These are phyloP conservation scores for Dothistroma septosporum DNA, from an alignment of 2,329 filamentous ascomycete genomes.

Conservation along the genomic window DNA sequence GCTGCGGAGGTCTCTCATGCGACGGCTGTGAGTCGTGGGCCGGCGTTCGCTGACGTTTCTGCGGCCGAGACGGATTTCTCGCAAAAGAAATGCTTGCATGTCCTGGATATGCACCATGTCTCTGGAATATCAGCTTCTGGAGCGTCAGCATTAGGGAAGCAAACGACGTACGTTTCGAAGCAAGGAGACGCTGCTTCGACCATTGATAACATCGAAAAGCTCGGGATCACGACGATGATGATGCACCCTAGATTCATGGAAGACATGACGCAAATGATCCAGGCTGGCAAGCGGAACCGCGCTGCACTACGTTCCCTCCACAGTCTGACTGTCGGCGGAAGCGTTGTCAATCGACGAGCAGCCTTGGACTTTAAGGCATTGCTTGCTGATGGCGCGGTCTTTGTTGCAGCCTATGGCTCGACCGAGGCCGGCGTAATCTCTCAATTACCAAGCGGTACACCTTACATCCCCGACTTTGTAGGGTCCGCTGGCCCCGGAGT, in stretches of 20 bases:
- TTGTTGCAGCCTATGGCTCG: background rate
- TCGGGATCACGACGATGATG: background rate
- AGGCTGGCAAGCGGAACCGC: background rate
- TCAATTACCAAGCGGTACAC: background rate
- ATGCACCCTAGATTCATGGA: background rate
- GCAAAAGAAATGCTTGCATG: background rate
- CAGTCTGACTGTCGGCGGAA: background rate
- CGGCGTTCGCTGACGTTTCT: background rate
- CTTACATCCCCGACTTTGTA: conserved; percentile 20
- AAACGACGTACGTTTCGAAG: background rate
- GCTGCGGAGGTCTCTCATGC: conserved; percentile 2
- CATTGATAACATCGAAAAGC: background rate
- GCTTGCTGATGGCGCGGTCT: background rate
- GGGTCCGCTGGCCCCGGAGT: conserved; percentile 40
- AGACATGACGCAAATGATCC: background rate
- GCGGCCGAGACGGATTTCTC: background rate
- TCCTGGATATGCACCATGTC: conserved; percentile 3
- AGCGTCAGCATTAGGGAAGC: background rate
- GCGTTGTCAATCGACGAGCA: background rate
- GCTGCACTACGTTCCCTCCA: background rate
- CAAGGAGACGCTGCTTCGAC: background rate
- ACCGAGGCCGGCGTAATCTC: background rate
- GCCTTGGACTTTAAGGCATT: background rate
- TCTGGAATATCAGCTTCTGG: background rate
- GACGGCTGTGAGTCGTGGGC: background rate